Evolutionary conservation across 805 yeast species (phyloP), one percentile per base, ranked within the genome.

Genomic region (Lipomyces sp.): DNA sequence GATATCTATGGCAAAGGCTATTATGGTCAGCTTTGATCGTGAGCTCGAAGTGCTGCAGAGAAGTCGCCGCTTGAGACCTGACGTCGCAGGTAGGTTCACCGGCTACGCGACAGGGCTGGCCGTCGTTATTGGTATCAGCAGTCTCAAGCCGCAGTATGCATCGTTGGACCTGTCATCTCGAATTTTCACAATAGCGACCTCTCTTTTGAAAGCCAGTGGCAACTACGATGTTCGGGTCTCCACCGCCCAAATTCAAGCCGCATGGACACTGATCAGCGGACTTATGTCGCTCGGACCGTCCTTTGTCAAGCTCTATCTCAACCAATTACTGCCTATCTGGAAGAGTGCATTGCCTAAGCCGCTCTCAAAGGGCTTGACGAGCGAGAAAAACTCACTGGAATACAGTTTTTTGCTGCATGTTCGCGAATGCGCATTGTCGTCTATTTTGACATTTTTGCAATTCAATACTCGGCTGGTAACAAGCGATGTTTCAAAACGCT

Each of bases 221-320:
- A 61, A 57, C 39, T 63, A 57, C 28, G 63, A 55, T 47, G 63
- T 63, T 23, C 58, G 8, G 38, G 66, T 38, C 47, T 72, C 53
- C 63, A 70, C 64, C 62, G 68, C 58, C 64, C 73, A 59, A 62
- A 71, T 34, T 43, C 77, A 42, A 64, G 77, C 38, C 67, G 86
- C 75, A 36, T 85, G 93, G 91, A 73, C 78, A 14, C 61, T 83
- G 22, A 61, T 85, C 21, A 71, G 74, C 53, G 91, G 91, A 2
- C 65, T 84, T 3, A 78, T 84, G 74, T 77, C 81, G 43, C 77
- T 79, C 0, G 84, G 83, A 33, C 74, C 75, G 14, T 68, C 72
- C 22, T 77, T 79, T 49, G 69, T 85, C 33, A 70, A 74, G 44
- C 70, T 79, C 49, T 83, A 82, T 56, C 68, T 76, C 13, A 74